Conservation (phyloP, 495 filamentous ascomycete species). For the Aspergillus ostianus region DNA sequence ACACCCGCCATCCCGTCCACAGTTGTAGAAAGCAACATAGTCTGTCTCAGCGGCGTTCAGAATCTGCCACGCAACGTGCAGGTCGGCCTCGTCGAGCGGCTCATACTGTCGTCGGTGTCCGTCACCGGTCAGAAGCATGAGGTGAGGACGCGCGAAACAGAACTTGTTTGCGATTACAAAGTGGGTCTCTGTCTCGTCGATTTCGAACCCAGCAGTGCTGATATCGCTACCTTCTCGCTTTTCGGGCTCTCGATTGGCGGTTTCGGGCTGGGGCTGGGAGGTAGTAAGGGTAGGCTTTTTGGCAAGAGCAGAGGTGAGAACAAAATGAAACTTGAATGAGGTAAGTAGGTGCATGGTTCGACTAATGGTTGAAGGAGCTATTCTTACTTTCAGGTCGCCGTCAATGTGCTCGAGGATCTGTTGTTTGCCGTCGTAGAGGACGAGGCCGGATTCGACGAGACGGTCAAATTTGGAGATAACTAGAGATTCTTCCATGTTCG, state of each 20-base stretch:
- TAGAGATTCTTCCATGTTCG: constrained; percentile 5
- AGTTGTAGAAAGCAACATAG: constrained; percentile 36
- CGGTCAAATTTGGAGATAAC: constrained; percentile 7
- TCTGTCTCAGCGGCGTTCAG: constrained; percentile 14
- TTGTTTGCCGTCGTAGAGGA: constrained; percentile 4
- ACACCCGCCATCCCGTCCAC: constrained; percentile 33
- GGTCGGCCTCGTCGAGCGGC: constrained; percentile 19
- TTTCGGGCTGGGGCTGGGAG: not conserved
- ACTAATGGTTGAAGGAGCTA: not conserved
- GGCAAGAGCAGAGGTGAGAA: constrained; percentile 3
- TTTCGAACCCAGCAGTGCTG: constrained; percentile 2
- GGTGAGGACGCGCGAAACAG: constrained; percentile 37
- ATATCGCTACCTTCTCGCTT: constrained; percentile 6
- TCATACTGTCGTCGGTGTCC: constrained; percentile 36
- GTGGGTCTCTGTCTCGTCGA: constrained; percentile 22
- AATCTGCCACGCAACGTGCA: constrained; percentile 21
- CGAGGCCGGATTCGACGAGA: constrained; percentile 4
- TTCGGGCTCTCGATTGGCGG: not conserved
- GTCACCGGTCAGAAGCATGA: constrained; percentile 38
- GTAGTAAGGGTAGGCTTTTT: constrained; percentile 5
- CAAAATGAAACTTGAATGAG: constrained; percentile 1
- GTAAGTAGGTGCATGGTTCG: not conserved
- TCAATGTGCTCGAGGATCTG: constrained; percentile 6
- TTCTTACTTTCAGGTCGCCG: constrained; percentile 7
- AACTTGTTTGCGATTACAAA: constrained; percentile 41